These are phyloP conservation scores for Chalciporus piperatus DNA, from an alignment of 768 basidiomycete genomes.

Conservation along the genomic window DNA sequence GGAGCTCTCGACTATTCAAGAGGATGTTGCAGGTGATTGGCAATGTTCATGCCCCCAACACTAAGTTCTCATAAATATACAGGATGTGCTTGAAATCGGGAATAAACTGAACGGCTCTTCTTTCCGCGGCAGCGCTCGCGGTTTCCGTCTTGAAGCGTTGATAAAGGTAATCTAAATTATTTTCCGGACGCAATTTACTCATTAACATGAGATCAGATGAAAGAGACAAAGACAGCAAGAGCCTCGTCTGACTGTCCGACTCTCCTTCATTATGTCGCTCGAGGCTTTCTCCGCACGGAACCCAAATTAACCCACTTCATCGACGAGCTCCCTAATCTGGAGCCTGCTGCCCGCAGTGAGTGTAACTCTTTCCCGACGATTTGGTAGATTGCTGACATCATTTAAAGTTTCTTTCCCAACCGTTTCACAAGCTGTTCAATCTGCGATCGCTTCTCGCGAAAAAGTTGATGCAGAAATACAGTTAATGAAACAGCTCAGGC, in stretches of 20 bases:
- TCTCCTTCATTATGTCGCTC: conserved; percentile 86
- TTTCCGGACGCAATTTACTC: neutral
- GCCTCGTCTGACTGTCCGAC: conserved; percentile 74
- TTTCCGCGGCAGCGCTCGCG: conserved; percentile 79
- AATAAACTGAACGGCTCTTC: conserved; percentile 81
- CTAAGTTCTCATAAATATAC: neutral
- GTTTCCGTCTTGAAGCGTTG: conserved; percentile 82
- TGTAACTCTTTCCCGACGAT: neutral
- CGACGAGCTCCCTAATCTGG: conserved; percentile 77
- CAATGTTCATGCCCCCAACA: neutral
- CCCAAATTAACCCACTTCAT: conserved; percentile 66
- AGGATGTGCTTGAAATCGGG: conserved; percentile 76
- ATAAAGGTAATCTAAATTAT: conserved; percentile 56
- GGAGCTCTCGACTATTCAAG: conserved; percentile 61
- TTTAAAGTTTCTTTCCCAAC: conserved; percentile 70
- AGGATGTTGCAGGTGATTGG: conserved; percentile 58
- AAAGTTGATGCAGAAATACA: conserved; percentile 58
- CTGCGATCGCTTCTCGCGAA: conserved; percentile 53
- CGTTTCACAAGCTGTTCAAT: conserved; percentile 55
- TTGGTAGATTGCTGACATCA: neutral
- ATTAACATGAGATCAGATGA: conserved; percentile 49
- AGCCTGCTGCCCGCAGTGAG: conserved; percentile 77
- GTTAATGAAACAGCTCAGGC: conserved; percentile 34
- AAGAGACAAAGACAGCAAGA: conserved; percentile 76
- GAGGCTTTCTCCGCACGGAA: conserved; percentile 65